Conservation (phyloP, 345 rosid genomes). For the Camelina laxa region DNA sequence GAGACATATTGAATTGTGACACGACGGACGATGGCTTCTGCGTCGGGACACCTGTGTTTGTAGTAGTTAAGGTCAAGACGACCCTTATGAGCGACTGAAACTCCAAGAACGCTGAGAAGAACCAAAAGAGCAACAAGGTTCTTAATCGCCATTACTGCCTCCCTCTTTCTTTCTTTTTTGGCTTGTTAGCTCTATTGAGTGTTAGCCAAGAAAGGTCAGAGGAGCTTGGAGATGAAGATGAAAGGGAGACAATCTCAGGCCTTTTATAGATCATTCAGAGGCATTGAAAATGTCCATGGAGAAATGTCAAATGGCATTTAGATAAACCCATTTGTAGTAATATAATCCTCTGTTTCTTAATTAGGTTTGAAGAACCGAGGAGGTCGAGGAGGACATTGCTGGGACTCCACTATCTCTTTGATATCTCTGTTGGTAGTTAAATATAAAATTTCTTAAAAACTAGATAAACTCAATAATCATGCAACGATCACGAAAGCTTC, state of each 20-base stretch:
- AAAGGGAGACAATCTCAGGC: not conserved
- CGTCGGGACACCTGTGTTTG: slow-evolving; percentile 47
- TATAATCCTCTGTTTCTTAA: slow-evolving; percentile 21
- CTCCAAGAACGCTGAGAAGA: slow-evolving; percentile 44
- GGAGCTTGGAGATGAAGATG: slow-evolving; percentile 7
- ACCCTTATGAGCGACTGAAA: slow-evolving; percentile 32
- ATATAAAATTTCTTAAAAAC: not conserved
- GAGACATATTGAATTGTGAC: slow-evolving; percentile 46
- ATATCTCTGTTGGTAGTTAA: slow-evolving; percentile 3
- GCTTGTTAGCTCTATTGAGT: slow-evolving; percentile 25
- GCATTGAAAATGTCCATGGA: slow-evolving; percentile 41
- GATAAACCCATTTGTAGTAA: slow-evolving; percentile 32
- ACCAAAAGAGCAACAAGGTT: slow-evolving; percentile 45
- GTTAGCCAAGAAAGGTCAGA: slow-evolving; percentile 16
- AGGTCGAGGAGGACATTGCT: slow-evolving; percentile 4
- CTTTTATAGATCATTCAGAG: slow-evolving; percentile 38
- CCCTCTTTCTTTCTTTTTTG: not conserved
- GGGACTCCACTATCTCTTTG: slow-evolving; percentile 31
- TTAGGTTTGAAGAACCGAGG: slow-evolving; percentile 16
- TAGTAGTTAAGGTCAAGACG: slow-evolving; percentile 47
- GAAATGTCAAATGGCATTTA: slow-evolving; percentile 29
- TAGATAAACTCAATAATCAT: slow-evolving; percentile 12
- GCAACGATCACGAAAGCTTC: slow-evolving; percentile 13
- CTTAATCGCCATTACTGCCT: slow-evolving; percentile 44
- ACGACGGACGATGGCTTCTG: slow-evolving; percentile 42